Conservation (phyloP, 1,284 basidiomycete genomes). For the Puccinia horiana region DNA sequence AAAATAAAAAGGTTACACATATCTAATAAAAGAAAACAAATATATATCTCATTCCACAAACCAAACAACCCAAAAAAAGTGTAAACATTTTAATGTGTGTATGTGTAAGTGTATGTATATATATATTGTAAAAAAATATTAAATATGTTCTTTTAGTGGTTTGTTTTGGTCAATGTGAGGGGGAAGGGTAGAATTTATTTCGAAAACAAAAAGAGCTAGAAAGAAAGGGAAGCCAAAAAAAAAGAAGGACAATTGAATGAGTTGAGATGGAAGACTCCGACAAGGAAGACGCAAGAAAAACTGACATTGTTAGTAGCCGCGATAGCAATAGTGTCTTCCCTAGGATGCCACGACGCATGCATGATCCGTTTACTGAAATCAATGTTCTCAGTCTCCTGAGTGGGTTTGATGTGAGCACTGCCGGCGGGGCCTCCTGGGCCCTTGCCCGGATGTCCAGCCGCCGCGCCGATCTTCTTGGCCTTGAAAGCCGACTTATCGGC, state of each 20-base stretch:
- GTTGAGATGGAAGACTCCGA: background rate
- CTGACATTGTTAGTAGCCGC: conserved; percentile 60
- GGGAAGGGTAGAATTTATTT: background rate
- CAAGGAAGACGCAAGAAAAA: background rate
- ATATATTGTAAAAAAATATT: no score
- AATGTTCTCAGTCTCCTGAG: conserved; percentile 73
- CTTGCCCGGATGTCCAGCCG: conserved; percentile 63
- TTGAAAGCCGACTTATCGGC: conserved; percentile 99
- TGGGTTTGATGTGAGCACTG: conserved; percentile 68
- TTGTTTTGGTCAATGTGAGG: background rate
- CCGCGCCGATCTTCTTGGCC: conserved; percentile 84
- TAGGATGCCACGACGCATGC: conserved; percentile 84
- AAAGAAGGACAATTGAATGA: background rate
- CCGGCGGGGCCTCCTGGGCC: conserved; percentile 66
- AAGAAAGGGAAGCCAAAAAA: background rate
- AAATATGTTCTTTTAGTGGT: background rate
- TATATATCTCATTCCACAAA: no score
- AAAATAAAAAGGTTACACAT: no score
- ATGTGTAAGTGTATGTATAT: no score
- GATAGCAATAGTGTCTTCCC: conserved; percentile 83
- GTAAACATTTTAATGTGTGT: no score
- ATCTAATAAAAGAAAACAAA: no score
- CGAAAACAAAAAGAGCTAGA: conserved; percentile 16
- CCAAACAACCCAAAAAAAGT: no score
- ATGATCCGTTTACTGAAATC: conserved; percentile 97